Conservation (phyloP, 2,329 filamentous ascomycete species). For the Trichoderma breve region DNA sequence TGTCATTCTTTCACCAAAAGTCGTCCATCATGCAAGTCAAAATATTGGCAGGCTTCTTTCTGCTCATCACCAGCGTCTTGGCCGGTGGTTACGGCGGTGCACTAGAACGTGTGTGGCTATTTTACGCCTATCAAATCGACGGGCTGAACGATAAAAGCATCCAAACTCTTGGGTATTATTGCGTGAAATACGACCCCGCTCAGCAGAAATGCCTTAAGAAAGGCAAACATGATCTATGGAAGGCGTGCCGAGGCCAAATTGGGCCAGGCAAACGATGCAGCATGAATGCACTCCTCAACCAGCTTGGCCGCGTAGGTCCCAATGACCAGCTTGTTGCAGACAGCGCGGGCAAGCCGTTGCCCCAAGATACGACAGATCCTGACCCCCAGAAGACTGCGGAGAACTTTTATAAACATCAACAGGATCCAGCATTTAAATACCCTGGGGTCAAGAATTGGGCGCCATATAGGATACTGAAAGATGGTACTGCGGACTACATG, state of each 20-base stretch:
- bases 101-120: background rate
- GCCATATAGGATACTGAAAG: background rate
- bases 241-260: too few relatives aligned
- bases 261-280: background rate
- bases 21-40: background rate
- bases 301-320: background rate
- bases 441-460: too few relatives aligned
- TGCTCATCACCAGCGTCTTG: background rate
- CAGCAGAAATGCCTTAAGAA: background rate
- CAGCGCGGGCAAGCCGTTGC: background rate
- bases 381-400: background rate
- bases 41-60: background rate
- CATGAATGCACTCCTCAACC: background rate
- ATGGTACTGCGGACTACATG: background rate
- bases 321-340: background rate
- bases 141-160: background rate
- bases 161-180: background rate
- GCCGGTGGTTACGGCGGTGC: background rate
- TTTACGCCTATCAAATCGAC: constrained; percentile 11
- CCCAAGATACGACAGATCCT: background rate
- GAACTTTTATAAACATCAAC: background rate
- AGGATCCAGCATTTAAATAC: too few relatives aligned
- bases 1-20: background rate
- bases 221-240: too few relatives aligned
- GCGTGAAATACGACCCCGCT: background rate